Percentiles rank a stretch among this genome's conserved stretches.
Evolutionary conservation across 495 filamentous ascomycete species (phyloP).

Genomic region (Penicillium crystallinum): DNA sequence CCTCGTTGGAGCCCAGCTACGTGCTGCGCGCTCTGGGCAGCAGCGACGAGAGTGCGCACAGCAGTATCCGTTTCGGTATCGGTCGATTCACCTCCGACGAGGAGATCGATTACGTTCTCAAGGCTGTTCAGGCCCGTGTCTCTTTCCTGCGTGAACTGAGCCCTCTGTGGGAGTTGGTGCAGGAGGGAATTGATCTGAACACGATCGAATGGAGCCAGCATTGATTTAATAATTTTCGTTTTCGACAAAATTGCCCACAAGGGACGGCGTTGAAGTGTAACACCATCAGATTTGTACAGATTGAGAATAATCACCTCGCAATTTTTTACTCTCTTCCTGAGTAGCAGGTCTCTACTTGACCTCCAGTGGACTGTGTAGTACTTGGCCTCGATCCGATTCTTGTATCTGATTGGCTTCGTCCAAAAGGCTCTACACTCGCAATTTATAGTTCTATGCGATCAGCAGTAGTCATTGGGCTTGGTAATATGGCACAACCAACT

Average conservation of each 20-base stretch:
- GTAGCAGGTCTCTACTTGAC: neutral
- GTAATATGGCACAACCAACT: too few species aligned
- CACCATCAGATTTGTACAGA: constrained; percentile 26
- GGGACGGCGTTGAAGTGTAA: constrained; percentile 35
- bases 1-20: constrained; percentile 93
- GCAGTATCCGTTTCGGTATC: constrained; percentile 95
- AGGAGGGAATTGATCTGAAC: constrained; percentile 91
- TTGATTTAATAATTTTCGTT: constrained; percentile 22
- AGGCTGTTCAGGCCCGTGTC: constrained; percentile 86
- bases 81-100: constrained; percentile 91
- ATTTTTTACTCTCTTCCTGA: constrained; percentile 1
- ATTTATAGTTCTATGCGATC: neutral
- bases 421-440: neutral
- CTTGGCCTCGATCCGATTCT: too few species aligned
- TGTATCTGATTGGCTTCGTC: neutral
- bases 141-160: constrained; percentile 91
- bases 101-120: constrained; percentile 96
- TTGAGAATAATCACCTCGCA: constrained; percentile 21
- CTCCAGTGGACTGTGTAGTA: neutral
- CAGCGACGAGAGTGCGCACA: constrained; percentile 96
- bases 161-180: constrained; percentile 95
- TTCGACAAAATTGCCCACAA: constrained; percentile 17
- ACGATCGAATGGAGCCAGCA: constrained; percentile 97
- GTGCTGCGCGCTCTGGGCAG: constrained; percentile 89
- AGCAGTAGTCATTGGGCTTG: too few species aligned